Percentiles rank a stretch among this genome's conserved stretches.
These are phyloP conservation scores for Suhomyces chickasaworum DNA, from an alignment of 1,139 yeast species.

Conservation along the genomic window DNA sequence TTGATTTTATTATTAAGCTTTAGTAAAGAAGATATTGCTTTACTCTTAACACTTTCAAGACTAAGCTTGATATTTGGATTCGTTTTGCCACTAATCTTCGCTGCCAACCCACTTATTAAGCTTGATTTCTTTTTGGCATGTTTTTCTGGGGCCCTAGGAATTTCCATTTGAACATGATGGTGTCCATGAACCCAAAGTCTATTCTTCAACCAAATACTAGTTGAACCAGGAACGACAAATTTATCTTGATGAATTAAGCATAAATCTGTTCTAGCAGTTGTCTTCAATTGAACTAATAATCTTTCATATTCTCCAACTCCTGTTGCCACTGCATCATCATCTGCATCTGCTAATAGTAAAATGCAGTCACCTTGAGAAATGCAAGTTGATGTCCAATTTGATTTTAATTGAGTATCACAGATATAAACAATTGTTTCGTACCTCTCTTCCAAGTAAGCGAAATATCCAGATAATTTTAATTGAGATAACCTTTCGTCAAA, in stretches of 20 bases:
- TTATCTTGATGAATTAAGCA: slow-evolving; percentile 83
- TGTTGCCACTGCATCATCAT: slow-evolving; percentile 60
- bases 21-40: slow-evolving; percentile 30
- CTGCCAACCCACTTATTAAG: slow-evolving; percentile 42
- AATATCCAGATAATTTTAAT: slow-evolving; percentile 82
- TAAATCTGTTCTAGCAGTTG: slow-evolving; percentile 87
- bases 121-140: slow-evolving; percentile 20
- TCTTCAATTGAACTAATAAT: slow-evolving; percentile 68
- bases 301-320: slow-evolving; percentile 86
- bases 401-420: slow-evolving; percentile 80
- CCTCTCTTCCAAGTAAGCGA: slow-evolving; percentile 87
- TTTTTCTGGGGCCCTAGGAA: slow-evolving; percentile 25
- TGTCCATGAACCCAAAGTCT: slow-evolving; percentile 92
- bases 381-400: slow-evolving; percentile 91
- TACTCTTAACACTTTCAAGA: slow-evolving; percentile 36
- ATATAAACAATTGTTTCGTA: slow-evolving; percentile 85
- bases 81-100: slow-evolving; percentile 36
- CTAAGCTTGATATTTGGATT: slow-evolving; percentile 37
- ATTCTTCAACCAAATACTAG: slow-evolving; percentile 80
- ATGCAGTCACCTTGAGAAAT: slow-evolving; percentile 95
- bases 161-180: slow-evolving; percentile 78
- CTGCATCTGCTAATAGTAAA: slow-evolving; percentile 68
- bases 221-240: slow-evolving; percentile 80
- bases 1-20: slow-evolving; percentile 21
- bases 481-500: slow-evolving; percentile 81